A percentile compares a stretch with the other conserved stretches of the same genome.
phyloP scores from a whole-genome alignment of 1,284 basidiomycete genomes.

The Leccinum solheimii region DNA sequence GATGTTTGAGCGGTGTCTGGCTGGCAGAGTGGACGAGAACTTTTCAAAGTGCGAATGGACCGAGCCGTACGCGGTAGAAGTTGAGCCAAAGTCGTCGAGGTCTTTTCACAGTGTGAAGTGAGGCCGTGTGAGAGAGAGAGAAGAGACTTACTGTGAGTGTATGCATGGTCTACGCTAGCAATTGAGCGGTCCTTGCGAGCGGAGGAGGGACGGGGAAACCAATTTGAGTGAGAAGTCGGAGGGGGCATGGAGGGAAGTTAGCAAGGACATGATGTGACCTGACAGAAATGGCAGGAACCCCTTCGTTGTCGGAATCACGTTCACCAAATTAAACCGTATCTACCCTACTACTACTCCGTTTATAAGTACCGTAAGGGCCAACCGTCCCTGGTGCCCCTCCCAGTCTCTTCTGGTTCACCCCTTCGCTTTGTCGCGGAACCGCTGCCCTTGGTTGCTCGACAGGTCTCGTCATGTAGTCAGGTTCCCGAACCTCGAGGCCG shows the following conservation, averaged over 20 bases:
- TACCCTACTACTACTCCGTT: conserved; percentile 29
- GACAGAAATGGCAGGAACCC: neutral
- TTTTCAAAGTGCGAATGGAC: conserved; percentile 6
- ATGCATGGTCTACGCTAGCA: neutral
- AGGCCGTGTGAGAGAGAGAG: neutral
- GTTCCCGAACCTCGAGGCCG: conserved; percentile 39
- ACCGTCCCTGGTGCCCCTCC: conserved; percentile 46
- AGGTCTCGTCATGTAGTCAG: conserved; percentile 10
- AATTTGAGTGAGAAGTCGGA: conserved; percentile 8
- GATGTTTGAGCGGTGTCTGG: conserved; percentile 46
- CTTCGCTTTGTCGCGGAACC: conserved; percentile 21
- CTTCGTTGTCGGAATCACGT: neutral
- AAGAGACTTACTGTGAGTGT: neutral
- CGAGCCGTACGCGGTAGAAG: conserved; percentile 14
- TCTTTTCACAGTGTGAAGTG: conserved; percentile 12
- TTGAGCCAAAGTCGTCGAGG: conserved; percentile 15
- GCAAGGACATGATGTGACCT: neutral
- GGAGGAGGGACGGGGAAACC: conserved; percentile 22
- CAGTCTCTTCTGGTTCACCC: conserved; percentile 35
- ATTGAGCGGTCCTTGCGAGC: conserved; percentile 18
- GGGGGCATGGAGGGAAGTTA: conserved; percentile 13
- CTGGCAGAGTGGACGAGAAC: conserved; percentile 11
- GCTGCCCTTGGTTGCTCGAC: conserved; percentile 20
- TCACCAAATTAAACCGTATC: neutral
- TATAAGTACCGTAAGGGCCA: conserved; percentile 48